Percentiles rank a stretch among this genome's conserved stretches.
These are phyloP conservation scores for Dendryphion nanum DNA, from an alignment of 2,329 filamentous ascomycete species.

Conservation along the genomic window DNA sequence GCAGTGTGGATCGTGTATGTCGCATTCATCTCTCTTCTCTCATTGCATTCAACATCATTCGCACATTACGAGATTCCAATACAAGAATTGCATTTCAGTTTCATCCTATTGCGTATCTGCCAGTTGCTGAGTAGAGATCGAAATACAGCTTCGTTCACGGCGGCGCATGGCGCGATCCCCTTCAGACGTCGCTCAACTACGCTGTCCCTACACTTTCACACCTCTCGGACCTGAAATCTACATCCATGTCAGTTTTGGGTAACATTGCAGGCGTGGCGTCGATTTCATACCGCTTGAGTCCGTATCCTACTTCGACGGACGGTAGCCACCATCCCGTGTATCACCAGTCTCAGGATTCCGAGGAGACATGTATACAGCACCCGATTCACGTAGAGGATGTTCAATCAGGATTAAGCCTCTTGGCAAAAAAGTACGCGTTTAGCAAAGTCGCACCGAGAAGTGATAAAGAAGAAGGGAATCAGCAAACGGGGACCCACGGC, in stretches of 20 bases:
- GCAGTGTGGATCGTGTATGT: constrained; percentile 38
- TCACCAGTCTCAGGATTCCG: constrained; percentile 49
- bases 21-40: constrained; percentile 4
- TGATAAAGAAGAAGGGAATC: too few relatives aligned
- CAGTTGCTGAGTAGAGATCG: too few relatives aligned
- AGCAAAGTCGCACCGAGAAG: too few relatives aligned
- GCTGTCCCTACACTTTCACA: constrained; percentile 38
- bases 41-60: constrained; percentile 9
- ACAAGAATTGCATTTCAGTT: too few relatives aligned
- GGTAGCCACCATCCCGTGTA: constrained; percentile 46
- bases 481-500: too few relatives aligned
- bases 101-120: too few relatives aligned
- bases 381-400: constrained; percentile 63
- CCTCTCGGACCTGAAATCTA: constrained; percentile 26
- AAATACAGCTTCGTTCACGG: too few relatives aligned
- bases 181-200: constrained; percentile 32
- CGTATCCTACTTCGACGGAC: constrained; percentile 44
- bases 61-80: too few relatives aligned
- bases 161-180: constrained; percentile 51
- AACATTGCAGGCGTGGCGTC: constrained; percentile 62
- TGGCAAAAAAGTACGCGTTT: constrained; percentile 49
- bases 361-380: constrained; percentile 51
- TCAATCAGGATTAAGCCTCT: constrained; percentile 49
- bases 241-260: constrained; percentile 1
- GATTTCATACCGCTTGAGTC: constrained; percentile 63